phyloP scores from a whole-genome alignment of 768 basidiomycete genomes.

The Lactarius vividus region DNA sequence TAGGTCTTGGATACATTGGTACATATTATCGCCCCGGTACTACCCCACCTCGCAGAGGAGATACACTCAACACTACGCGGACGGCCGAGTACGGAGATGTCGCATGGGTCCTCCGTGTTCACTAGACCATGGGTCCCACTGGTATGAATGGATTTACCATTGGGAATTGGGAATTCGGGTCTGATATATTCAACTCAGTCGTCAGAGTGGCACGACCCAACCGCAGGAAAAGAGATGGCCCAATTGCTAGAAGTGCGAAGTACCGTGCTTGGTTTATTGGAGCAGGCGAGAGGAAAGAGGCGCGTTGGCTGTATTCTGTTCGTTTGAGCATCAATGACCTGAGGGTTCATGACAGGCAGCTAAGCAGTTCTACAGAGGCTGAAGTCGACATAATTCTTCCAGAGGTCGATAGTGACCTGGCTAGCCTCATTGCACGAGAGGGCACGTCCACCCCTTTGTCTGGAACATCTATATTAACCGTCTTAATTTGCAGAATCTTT shows the following conservation, averaged over 20 bases:
- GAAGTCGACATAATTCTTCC: slow-evolving; percentile 63
- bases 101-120: slow-evolving; percentile 61
- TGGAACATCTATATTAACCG: slow-evolving; percentile 3
- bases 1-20: slow-evolving; percentile 69
- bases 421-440: slow-evolving; percentile 44
- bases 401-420: slow-evolving; percentile 30
- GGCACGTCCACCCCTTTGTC: slow-evolving; percentile 27
- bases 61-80: slow-evolving; percentile 47
- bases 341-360: slow-evolving; percentile 42
- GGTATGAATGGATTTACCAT: slow-evolving; percentile 42
- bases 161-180: neutral
- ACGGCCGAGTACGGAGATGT: slow-evolving; percentile 21
- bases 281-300: slow-evolving; percentile 76
- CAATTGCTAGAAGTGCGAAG: slow-evolving; percentile 58
- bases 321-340: neutral
- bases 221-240: slow-evolving; percentile 61
- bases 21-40: slow-evolving; percentile 74
- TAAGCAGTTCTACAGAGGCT: slow-evolving; percentile 77
- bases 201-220: slow-evolving; percentile 58
- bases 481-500: slow-evolving; percentile 47
- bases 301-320: slow-evolving; percentile 36
- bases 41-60: slow-evolving; percentile 91
- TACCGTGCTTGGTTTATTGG: slow-evolving; percentile 63
- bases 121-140: slow-evolving; percentile 62
- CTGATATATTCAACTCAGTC: slow-evolving; percentile 37